phyloP scores from a whole-genome alignment of 352 stramenopile genomes.

The Plasmopara halstedii region DNA sequence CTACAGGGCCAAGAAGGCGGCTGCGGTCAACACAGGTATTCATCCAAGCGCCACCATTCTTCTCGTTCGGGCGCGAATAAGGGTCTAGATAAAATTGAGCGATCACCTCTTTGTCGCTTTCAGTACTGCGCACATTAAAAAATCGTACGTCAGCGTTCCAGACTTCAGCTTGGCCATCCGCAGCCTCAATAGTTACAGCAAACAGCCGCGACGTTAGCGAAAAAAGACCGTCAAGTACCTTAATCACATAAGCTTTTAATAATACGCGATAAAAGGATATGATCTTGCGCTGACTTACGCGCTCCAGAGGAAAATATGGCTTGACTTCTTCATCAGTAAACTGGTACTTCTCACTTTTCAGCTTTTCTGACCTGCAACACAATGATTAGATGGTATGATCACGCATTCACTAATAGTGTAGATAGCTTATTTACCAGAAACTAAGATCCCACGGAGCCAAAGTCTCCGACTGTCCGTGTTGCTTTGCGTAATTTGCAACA shows the following conservation, averaged over 20 bases:
- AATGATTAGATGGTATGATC: background rate
- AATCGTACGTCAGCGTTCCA: conserved; percentile 97
- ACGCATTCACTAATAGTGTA: background rate
- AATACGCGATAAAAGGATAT: background rate
- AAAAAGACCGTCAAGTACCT: conserved; percentile 93
- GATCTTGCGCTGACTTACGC: conserved; percentile 35
- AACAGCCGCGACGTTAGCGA: conserved; percentile 91
- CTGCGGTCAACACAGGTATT: conserved; percentile 93
- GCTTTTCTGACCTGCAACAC: conserved; percentile 77
- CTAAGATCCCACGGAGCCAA: conserved; percentile 92
- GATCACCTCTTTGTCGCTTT: conserved; percentile 73
- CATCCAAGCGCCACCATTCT: conserved; percentile 98
- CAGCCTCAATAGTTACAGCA: conserved; percentile 88
- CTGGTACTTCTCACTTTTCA: conserved; percentile 93
- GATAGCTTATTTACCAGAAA: conserved; percentile 72
- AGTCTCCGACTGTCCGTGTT: conserved; percentile 59
- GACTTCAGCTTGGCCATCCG: conserved; percentile 52
- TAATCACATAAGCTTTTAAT: background rate
- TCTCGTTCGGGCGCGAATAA: conserved; percentile 95
- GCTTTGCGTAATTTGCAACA: conserved; percentile 81
- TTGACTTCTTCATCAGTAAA: conserved; percentile 97
- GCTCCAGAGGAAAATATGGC: conserved; percentile 94
- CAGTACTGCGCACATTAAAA: conserved; percentile 87
- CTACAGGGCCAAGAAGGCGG: conserved; percentile 59
- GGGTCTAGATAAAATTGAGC: conserved; percentile 97